Base-by-base conservation (phyloP, 257 asterid species). In the Perilla frutescens region DNA sequence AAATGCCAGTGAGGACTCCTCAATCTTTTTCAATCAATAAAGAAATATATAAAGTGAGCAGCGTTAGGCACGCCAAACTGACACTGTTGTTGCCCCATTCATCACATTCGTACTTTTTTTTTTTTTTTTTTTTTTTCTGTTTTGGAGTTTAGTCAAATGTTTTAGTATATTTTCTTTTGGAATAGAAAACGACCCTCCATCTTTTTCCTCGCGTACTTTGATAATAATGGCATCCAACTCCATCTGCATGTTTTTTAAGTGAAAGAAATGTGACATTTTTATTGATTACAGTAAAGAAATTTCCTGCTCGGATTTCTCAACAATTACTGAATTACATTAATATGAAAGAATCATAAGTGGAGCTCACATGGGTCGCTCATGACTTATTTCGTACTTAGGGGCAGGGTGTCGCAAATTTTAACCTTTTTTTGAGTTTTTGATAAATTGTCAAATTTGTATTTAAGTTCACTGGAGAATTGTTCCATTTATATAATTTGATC, bases 51-150 rank as follows among this genome's bases (percentile, higher is more conserved):
- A 71, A 79, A 75, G 76, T 71, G 58, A 70, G 78, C 88, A 81
- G 87, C 79, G 69, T 76, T 80, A 64, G 85, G 94, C 97, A 91
- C 96, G 97, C 97, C 91, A 84, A 80, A 85, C 97, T 91, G 97
- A 87, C 94, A 89, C 68, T 61, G 77, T 80, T 75, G 77, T 44
- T 64, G 70, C 70, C 80, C 76, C 81, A 77, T 77, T 76, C 76
- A 72, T 75, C 80, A 75, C 71, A 64, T 58, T 51, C 74, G 15
- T 26, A 29, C 66, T 61, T 61, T 60, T 37, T 7, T n/a, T 34
- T 45, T 36, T 62, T 31, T 48, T 50, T 8, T 41, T 61, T 8
- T 32, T 48, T 62, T 80, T 55, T 57, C 63, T 62, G 29, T 40
- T 73, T 64, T 54, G 83, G 76, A 73, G 53, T 68, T 74, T 81